phyloP scores from a whole-genome alignment of 2,329 filamentous ascomycete genomes.

The Nemania sp. region DNA sequence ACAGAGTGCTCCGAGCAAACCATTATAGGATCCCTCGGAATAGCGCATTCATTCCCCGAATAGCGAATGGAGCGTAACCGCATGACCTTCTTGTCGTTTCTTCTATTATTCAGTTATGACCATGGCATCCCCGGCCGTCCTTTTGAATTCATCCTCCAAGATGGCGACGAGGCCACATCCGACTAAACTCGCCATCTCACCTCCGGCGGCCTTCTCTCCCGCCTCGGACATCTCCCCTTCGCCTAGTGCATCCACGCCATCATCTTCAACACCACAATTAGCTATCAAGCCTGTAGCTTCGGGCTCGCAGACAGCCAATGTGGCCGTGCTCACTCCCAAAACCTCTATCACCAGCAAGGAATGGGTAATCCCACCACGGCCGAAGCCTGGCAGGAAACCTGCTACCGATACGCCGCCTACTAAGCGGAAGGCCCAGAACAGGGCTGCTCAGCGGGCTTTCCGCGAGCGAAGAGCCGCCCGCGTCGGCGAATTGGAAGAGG shows the following conservation, averaged over 20 bases:
- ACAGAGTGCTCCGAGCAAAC: neutral
- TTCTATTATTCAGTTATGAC: conserved; percentile 24
- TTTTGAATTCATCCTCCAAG: conserved; percentile 38
- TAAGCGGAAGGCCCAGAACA: conserved; percentile 94
- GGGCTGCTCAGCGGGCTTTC: conserved; percentile 91
- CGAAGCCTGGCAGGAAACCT: conserved; percentile 92
- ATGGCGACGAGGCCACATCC: conserved; percentile 41
- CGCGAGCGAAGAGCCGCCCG: conserved; percentile 87
- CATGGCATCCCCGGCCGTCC: conserved; percentile 44
- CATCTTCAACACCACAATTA: conserved; percentile 43
- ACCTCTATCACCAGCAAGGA: conserved; percentile 80
- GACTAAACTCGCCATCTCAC: conserved; percentile 49
- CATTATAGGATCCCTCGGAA: neutral
- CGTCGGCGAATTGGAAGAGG: conserved; percentile 79
- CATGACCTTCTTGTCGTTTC: conserved; percentile 1
- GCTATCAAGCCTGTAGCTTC: conserved; percentile 47
- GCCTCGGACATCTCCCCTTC: conserved; percentile 47
- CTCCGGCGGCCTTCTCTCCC: conserved; percentile 48
- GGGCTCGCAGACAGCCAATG: conserved; percentile 53
- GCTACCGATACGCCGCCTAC: conserved; percentile 92
- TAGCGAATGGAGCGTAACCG: conserved; percentile 9
- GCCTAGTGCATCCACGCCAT: conserved; percentile 47
- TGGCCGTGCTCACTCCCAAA: conserved; percentile 61
- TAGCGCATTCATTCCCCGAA: neutral
- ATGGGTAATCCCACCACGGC: conserved; percentile 86